Percentiles rank a stretch among this genome's conserved stretches.
These are phyloP conservation scores for Panellus pusillus DNA, from an alignment of 768 basidiomycete genomes.

Conservation along the genomic window DNA sequence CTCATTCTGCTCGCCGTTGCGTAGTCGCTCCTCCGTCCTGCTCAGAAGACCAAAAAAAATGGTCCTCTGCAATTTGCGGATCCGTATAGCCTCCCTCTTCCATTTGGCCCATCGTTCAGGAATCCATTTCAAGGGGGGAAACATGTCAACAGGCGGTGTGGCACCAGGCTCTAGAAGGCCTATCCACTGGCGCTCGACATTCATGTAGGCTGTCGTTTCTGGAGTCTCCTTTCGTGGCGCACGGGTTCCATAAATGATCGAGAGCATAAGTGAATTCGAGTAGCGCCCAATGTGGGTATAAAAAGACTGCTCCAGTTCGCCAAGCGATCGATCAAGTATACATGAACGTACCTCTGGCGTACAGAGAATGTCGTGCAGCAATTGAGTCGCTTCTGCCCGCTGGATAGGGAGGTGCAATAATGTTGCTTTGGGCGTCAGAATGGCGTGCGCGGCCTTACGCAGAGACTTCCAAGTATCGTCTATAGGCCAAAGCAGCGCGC, in stretches of 20 bases:
- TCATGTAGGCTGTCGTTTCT: slow-evolving; percentile 7
- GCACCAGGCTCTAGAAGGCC: slow-evolving; percentile 2
- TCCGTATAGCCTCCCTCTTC: slow-evolving; percentile 11
- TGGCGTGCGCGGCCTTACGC: slow-evolving; percentile 21
- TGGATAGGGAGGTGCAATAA: slow-evolving; percentile 24
- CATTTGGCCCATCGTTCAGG: slow-evolving; percentile 21
- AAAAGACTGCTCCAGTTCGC: slow-evolving; percentile 1
- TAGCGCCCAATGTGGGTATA: slow-evolving; percentile 7
- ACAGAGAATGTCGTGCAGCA: slow-evolving; percentile 30
- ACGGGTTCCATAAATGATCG: slow-evolving; percentile 16
- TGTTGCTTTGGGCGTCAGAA: slow-evolving; percentile 23
- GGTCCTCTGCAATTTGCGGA: background rate
- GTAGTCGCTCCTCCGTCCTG: slow-evolving; percentile 21
- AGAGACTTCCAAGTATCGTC: slow-evolving; percentile 11
- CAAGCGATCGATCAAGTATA: too few relatives aligned
- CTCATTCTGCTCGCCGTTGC: slow-evolving; percentile 24
- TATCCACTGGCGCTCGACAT: background rate
- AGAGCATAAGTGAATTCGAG: slow-evolving; percentile 10
- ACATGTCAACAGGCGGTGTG: slow-evolving; percentile 18
- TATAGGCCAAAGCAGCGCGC: background rate
- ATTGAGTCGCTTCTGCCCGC: slow-evolving; percentile 27
- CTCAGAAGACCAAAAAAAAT: background rate
- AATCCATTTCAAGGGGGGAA: slow-evolving; percentile 19
- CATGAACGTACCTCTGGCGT: slow-evolving; percentile 11
- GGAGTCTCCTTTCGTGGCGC: slow-evolving; percentile 6